Base-by-base conservation (phyloP, 139 green algal genomes). In the Asterochloris erici region DNA sequence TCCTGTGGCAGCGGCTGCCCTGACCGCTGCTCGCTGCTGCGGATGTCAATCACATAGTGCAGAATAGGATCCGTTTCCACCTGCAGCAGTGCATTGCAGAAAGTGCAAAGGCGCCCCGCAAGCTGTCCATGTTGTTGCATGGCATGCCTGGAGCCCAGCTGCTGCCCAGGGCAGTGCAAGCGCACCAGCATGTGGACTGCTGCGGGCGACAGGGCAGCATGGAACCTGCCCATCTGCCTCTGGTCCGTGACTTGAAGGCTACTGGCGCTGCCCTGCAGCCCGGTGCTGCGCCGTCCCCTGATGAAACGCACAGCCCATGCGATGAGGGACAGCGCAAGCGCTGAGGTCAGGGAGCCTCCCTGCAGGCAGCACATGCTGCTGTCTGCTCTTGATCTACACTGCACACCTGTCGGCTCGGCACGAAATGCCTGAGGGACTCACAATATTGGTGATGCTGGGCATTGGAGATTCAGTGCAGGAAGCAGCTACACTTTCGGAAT, bases 271-370 rank as follows among this genome's bases (percentile, higher is more conserved):
- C 66, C 21, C 66, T 71, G 66, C 66, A 71, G 19, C 19, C 66
- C 10, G 4, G 66, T 9, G 17, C 17, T 9, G 66, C 28, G 63
- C 66, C 19, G 73, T 54, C 38, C 76, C 0, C 89, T 73, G 74
- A 92, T 27, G 76, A 87, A 88, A 1, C 89, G 79, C 63, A 92
- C 88, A 10, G 81, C 86, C 89, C 89, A 93, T 13, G 89, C 89
- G 61, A 93, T 86, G 63, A 92, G 26, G 12, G 88, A 92, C 10
- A 93, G 86, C 10, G 88, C 63, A 15, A 90, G 13, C 12, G 89
- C 89, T 23, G 77, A 89, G 17, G 81, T 90, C n/a, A 93, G 68
- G n/a, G 88, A 92, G 21, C 89, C 89, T 21, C 89, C 89, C 38
- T 54, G 38, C 38, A 54, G 38, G 38, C 38, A 54, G 38, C 38